Evolutionary conservation across 2,329 filamentous ascomycete genomes (phyloP).

Genomic region (Aspergillus pseudoglaucus): DNA sequence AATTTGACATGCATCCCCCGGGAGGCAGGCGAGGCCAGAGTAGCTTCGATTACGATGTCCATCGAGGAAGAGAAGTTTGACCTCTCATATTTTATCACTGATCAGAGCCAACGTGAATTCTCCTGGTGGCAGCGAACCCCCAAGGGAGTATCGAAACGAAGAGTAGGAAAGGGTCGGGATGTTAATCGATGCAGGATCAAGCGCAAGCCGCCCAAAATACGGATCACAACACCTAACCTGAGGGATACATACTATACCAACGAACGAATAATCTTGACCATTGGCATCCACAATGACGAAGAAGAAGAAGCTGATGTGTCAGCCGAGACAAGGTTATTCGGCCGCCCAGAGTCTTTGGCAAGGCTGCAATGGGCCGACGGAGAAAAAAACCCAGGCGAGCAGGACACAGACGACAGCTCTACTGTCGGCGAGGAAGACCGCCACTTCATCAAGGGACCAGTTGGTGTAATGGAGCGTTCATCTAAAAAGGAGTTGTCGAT

Average conservation of each 20-base stretch:
- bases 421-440: slow-evolving; percentile 18
- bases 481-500: slow-evolving; percentile 27
- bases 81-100: slow-evolving; percentile 58
- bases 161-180: slow-evolving; percentile 41
- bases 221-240: slow-evolving; percentile 59
- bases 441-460: slow-evolving; percentile 26
- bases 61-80: slow-evolving; percentile 61
- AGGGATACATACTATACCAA: slow-evolving; percentile 76
- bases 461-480: slow-evolving; percentile 30
- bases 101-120: slow-evolving; percentile 26
- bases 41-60: slow-evolving; percentile 56
- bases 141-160: slow-evolving; percentile 29
- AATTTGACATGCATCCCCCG: slow-evolving; percentile 67
- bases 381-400: slow-evolving; percentile 14
- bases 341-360: slow-evolving; percentile 44
- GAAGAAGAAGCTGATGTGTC: slow-evolving; percentile 68
- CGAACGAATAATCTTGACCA: slow-evolving; percentile 61
- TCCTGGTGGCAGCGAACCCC: slow-evolving; percentile 39
- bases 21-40: slow-evolving; percentile 71
- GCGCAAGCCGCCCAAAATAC: slow-evolving; percentile 87
- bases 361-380: slow-evolving; percentile 43
- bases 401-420: slow-evolving; percentile 17
- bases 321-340: slow-evolving; percentile 62
- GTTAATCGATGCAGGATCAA: slow-evolving; percentile 62
- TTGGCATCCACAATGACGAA: slow-evolving; percentile 75